Conservation (phyloP, 495 filamentous ascomycete genomes). For the Hamigera avellanea region DNA sequence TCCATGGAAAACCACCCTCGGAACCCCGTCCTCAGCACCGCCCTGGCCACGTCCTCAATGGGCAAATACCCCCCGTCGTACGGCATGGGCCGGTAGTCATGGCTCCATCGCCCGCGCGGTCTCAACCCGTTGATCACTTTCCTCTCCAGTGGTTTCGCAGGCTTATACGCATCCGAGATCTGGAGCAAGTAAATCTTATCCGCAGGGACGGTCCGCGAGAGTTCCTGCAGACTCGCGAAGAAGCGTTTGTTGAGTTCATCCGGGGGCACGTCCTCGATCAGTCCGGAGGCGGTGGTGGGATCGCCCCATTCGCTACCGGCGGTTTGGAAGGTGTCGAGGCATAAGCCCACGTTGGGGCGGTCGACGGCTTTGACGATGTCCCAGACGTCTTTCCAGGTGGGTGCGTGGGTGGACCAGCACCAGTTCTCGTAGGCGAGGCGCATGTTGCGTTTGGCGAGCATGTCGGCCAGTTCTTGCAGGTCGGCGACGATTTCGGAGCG, state of each 20-base stretch:
- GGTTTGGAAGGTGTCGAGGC: slow-evolving; percentile 75
- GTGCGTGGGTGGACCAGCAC: slow-evolving; percentile 70
- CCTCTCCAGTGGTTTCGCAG: slow-evolving; percentile 36
- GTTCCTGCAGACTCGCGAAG: slow-evolving; percentile 37
- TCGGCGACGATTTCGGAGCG: slow-evolving; percentile 44
- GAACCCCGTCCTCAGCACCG: slow-evolving; percentile 61
- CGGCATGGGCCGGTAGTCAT: slow-evolving; percentile 57
- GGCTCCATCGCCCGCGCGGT: slow-evolving; percentile 59
- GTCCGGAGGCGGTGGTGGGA: slow-evolving; percentile 53
- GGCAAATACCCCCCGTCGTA: slow-evolving; percentile 66
- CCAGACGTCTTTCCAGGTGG: slow-evolving; percentile 57
- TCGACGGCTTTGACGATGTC: slow-evolving; percentile 50
- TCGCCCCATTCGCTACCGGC: slow-evolving; percentile 68
- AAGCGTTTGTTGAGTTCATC: slow-evolving; percentile 40
- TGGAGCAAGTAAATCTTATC: slow-evolving; percentile 71
- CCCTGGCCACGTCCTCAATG: slow-evolving; percentile 49
- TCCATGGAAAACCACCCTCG: slow-evolving; percentile 64
- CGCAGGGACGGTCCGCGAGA: slow-evolving; percentile 43
- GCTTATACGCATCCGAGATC: slow-evolving; percentile 68
- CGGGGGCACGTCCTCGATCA: slow-evolving; percentile 30
- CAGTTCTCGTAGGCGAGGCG: slow-evolving; percentile 73
- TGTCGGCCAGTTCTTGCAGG: slow-evolving; percentile 49
- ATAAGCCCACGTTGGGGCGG: slow-evolving; percentile 58
- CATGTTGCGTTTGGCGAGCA: slow-evolving; percentile 43
- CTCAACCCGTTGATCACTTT: slow-evolving; percentile 34